phyloP scores from a whole-genome alignment of 768 basidiomycete species.

The Xerocomellus amylosporus region DNA sequence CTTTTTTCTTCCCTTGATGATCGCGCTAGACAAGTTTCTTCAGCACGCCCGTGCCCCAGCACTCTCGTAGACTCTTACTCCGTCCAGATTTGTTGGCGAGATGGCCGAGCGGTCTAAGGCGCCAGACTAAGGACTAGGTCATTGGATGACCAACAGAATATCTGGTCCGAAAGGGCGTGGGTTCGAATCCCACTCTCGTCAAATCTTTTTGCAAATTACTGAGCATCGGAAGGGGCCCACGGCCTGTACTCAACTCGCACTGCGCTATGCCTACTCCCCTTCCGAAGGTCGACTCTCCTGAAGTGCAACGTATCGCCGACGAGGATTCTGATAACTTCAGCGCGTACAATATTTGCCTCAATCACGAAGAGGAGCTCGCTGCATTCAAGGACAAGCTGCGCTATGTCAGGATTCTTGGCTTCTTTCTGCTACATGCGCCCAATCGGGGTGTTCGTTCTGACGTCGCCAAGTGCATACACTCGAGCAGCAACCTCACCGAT shows the following conservation, averaged over 20 bases:
- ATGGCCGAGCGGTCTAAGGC: constrained; percentile 65
- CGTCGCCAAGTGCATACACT: constrained; percentile 4
- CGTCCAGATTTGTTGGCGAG: no score
- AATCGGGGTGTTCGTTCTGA: not conserved
- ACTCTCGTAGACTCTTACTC: not conserved
- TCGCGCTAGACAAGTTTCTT: not conserved
- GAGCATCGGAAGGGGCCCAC: no score
- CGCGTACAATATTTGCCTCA: constrained; percentile 1
- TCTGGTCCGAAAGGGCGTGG: constrained; percentile 42
- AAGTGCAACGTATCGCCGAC: not conserved
- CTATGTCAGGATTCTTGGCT: constrained; percentile 5
- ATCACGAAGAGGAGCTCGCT: not conserved
- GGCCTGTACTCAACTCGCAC: no score
- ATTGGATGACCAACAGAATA: constrained; percentile 26
- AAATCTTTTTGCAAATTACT: constrained; percentile 8
- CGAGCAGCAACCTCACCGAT: not conserved
- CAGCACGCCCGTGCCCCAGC: no score
- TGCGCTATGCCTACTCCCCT: not conserved
- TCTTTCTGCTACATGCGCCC: constrained; percentile 6
- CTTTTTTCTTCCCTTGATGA: not conserved
- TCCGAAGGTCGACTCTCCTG: not conserved
- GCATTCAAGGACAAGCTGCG: not conserved
- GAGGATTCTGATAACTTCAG: not conserved
- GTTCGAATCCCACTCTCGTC: constrained; percentile 42
- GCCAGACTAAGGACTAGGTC: constrained; percentile 53